Evolutionary conservation across 2,329 filamentous ascomycete species (phyloP), one percentile per base, ranked within the genome.

Genomic region (Cladosporium sphaerospermum): DNA sequence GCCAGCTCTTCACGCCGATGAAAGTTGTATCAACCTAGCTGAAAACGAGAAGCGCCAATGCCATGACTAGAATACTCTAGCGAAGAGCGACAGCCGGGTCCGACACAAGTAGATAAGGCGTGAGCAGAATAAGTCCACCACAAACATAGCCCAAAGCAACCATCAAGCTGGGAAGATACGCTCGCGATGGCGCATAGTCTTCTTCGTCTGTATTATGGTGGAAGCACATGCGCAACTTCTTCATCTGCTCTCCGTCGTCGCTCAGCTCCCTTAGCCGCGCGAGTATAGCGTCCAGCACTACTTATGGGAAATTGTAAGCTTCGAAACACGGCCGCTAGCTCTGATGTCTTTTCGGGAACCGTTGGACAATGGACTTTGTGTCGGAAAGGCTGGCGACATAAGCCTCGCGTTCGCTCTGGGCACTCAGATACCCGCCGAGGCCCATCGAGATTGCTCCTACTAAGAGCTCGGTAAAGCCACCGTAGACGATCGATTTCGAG

Each of bases 61-160:
- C 74, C 59, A 83, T 85, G 53, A 85, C 75, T 6, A 62, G 76
- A 33, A 85, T 75, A 14, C 55, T 80, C 78, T 39, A 78, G 34
- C 41, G 48, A 13, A 89, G 68, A 16, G 76, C 77, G 14, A 79
- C 72, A 39, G 71, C 62, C 8, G 69, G 50, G n/a, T 57, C 50
- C 3, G 52, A 56, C 9, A 75, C 71, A 42, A 83, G 72, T 59
- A 88, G 84, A 68, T 88, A 88, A 0, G 84, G 84, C 32, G 85
- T 69, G 61, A 88, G 76, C 19, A 84, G 84, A 13, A 87, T 77
- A 43, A 86, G 73, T 0, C 84, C 84, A 19, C 84, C 84, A 31
- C 87, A 69, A 48, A 88, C 82, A 67, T 88, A 88, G 37, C 83
- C 83, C 9, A 83, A 61, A 0, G 83, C 82, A 61, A 88, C 84